Evolutionary conservation across 2,329 filamentous ascomycete species (phyloP).

Genomic region (Fusarium acutatum): DNA sequence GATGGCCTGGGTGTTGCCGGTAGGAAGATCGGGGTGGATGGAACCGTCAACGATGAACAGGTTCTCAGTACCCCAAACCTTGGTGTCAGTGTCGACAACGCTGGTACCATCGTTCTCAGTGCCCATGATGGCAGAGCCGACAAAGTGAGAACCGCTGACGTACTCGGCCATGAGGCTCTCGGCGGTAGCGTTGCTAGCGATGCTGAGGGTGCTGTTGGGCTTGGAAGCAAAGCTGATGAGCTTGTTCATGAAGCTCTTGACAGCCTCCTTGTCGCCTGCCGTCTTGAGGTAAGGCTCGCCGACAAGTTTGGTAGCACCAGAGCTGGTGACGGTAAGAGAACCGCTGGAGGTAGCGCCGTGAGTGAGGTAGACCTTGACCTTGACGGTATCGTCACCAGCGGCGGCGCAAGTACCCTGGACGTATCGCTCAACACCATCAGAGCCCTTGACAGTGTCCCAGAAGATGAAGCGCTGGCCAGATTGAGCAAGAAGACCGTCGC

Average conservation of each 20-base stretch:
- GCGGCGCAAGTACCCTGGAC: constrained; percentile 58
- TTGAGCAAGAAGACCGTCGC: constrained; percentile 53
- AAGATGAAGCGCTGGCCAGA: constrained; percentile 57
- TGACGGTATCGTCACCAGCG: constrained; percentile 52
- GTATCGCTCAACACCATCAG: constrained; percentile 50
- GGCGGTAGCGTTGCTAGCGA: constrained; percentile 55
- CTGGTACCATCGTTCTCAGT: constrained; percentile 61
- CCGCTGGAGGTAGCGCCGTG: constrained; percentile 59
- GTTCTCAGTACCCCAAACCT: constrained; percentile 74
- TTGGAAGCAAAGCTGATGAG: constrained; percentile 72
- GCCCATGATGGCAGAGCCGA: constrained; percentile 69
- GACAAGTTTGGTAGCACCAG: constrained; percentile 53
- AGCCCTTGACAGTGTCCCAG: constrained; percentile 54
- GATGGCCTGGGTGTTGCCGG: constrained; percentile 72
- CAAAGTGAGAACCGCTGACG: constrained; percentile 60
- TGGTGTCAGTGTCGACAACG: constrained; percentile 70
- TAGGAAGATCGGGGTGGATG: constrained; percentile 74
- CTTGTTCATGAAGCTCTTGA: constrained; percentile 60
- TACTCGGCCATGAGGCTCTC: constrained; percentile 64
- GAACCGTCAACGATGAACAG: constrained; percentile 73
- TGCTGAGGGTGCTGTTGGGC: constrained; percentile 65
- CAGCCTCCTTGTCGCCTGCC: constrained; percentile 50
- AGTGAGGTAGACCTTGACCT: constrained; percentile 60
- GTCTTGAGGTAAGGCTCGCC: constrained; percentile 49
- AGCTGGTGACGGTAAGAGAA: constrained; percentile 51